These are phyloP conservation scores for Dissophora ornata DNA, from an alignment of 192 early-diverging fungal species.

Conservation along the genomic window DNA sequence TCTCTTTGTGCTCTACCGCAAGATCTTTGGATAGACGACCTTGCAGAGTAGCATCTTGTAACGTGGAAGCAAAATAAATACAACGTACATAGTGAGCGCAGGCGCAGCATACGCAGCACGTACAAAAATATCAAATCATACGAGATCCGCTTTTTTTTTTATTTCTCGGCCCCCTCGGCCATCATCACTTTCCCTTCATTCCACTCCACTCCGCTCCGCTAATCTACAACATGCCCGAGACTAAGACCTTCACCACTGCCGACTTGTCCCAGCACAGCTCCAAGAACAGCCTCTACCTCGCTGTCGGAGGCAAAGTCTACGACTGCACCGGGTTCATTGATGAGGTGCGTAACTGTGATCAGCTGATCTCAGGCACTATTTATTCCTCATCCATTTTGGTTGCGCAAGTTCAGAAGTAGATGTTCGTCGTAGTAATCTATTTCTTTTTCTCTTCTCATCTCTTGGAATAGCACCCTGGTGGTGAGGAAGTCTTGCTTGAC, in stretches of 20 bases:
- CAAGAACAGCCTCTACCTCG: slow-evolving; percentile 83
- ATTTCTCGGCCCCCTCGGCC: slow-evolving; percentile 3
- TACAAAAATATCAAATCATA: background rate
- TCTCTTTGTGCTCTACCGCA: slow-evolving; percentile 84
- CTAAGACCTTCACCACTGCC: slow-evolving; percentile 67
- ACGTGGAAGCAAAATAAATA: background rate
- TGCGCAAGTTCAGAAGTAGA: too few relatives aligned
- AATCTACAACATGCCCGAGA: slow-evolving; percentile 59
- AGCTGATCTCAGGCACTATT: background rate
- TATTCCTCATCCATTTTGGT: too few relatives aligned
- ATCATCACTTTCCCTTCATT: background rate
- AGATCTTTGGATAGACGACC: slow-evolving; percentile 64
- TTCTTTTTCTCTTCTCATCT: slow-evolving; percentile 5
- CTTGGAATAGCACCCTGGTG: slow-evolving; percentile 88
- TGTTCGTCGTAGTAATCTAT: too few relatives aligned
- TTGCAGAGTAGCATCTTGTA: too few relatives aligned
- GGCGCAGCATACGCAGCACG: too few relatives aligned
- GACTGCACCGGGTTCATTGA: slow-evolving; percentile 84
- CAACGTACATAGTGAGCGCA: too few relatives aligned
- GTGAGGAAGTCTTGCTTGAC: slow-evolving; percentile 96
- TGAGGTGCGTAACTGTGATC: slow-evolving; percentile 61
- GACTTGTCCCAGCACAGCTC: slow-evolving; percentile 81
- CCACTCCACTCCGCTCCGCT: background rate
- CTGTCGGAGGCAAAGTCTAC: slow-evolving; percentile 83
- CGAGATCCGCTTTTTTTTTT: slow-evolving; percentile 23